A percentile compares a stretch with the other conserved stretches of the same genome.
Conservation (phyloP, 192 early-diverging fungal species). For the Entrophospora sp. region DNA sequence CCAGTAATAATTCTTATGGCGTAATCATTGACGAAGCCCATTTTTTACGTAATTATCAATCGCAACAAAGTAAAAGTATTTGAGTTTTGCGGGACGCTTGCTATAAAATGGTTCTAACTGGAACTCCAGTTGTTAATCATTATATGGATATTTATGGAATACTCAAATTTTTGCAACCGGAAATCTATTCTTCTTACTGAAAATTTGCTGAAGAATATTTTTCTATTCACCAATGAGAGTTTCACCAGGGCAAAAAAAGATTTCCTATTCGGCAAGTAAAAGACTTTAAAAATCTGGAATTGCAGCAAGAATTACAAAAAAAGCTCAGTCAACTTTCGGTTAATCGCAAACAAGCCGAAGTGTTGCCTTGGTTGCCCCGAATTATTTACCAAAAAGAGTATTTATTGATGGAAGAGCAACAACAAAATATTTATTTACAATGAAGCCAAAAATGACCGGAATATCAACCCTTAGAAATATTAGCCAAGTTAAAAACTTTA, state of each 20-base stretch:
- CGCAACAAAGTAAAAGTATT: conserved; percentile 15
- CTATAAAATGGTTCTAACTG: conserved; percentile 8
- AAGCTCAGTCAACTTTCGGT: not conserved
- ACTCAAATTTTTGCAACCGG: conserved; percentile 5
- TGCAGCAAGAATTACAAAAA: not conserved
- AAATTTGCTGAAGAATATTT: conserved; percentile 9
- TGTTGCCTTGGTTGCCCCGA: not conserved
- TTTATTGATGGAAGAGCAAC: not conserved
- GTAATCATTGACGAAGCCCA: conserved; percentile 5
- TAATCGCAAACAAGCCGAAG: conserved; percentile 4
- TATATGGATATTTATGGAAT: not conserved
- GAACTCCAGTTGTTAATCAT: not conserved
- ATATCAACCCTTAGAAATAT: conserved; percentile 1
- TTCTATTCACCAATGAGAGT: not conserved
- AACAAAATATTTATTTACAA: not conserved
- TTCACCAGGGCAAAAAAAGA: not conserved
- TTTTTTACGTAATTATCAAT: conserved; percentile 13
- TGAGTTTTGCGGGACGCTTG: not conserved
- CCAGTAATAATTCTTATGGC: not conserved
- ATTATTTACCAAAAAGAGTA: conserved; percentile 6
- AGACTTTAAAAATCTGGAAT: not conserved
- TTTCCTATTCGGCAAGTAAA: not conserved
- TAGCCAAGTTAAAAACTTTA: conserved; percentile 3
- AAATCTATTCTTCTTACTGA: conserved; percentile 8
- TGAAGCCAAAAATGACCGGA: not conserved